Percentiles rank a stretch among this genome's conserved stretches.
Evolutionary conservation across 2,329 filamentous ascomycete genomes (phyloP).

Genomic region (Colletotrichum sp.): DNA sequence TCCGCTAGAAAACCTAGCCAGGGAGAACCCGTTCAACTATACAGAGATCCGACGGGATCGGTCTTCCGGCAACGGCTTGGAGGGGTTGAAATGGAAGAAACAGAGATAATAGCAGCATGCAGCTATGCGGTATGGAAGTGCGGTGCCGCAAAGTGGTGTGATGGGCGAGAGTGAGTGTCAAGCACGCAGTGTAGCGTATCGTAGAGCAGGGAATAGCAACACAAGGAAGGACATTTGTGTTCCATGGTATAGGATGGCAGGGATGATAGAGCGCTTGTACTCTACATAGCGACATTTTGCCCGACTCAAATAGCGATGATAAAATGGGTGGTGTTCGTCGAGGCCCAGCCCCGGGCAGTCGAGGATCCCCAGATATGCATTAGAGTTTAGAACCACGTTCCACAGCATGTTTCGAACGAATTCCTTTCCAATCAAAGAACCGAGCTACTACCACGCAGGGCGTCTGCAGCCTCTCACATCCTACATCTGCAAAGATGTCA

Average conservation of each 20-base stretch:
- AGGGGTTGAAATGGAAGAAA: not conserved
- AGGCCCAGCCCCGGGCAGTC: not conserved
- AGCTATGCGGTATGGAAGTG: not conserved
- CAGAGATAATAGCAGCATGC: not conserved
- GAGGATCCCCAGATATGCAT: not conserved
- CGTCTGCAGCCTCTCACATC: not conserved
- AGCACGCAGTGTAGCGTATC: not conserved
- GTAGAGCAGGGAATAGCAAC: not conserved
- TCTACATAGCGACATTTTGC: not conserved
- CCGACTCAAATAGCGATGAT: not conserved
- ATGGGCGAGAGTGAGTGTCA: not conserved
- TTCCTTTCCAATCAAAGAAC: constrained; percentile 3
- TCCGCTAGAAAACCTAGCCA: not conserved
- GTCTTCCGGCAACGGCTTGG: not conserved
- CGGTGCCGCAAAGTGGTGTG: not conserved
- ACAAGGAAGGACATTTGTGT: not conserved
- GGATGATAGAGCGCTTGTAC: not conserved
- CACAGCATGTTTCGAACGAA: constrained; percentile 18
- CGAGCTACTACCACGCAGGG: not conserved
- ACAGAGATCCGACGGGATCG: not conserved
- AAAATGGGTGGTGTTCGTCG: not conserved
- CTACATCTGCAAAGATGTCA: not conserved
- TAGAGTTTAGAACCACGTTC: constrained; percentile 18
- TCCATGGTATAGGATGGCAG: not conserved
- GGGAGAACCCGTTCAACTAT: not conserved